A percentile compares a stretch with the other conserved stretches of the same genome.
Conservation (phyloP, 495 filamentous ascomycete species). For the Ramalina intermedia region DNA sequence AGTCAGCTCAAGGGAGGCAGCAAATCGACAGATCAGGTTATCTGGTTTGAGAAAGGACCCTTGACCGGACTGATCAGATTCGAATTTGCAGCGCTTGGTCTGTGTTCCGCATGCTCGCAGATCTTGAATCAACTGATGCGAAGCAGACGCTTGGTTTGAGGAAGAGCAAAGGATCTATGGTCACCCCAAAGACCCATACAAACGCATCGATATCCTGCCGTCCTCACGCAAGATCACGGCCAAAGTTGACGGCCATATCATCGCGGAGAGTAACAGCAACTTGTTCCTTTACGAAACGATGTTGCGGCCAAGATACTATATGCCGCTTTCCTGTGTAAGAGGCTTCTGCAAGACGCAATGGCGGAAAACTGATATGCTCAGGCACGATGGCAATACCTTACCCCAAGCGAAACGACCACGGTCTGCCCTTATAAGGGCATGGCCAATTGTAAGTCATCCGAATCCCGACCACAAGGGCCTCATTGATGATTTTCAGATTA, state of each 20-base stretch:
- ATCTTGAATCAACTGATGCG: background rate
- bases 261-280: constrained; percentile 26
- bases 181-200: constrained; percentile 48
- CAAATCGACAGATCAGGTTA: constrained; percentile 2
- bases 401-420: constrained; percentile 7
- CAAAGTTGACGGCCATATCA: constrained; percentile 27
- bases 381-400: constrained; percentile 9
- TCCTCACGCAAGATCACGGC: constrained; percentile 34
- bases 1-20: constrained; percentile 7
- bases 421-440: constrained; percentile 12
- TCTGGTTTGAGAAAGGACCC: constrained; percentile 11
- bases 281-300: constrained; percentile 15
- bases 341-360: background rate
- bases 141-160: constrained; percentile 40
- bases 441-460: constrained; percentile 8
- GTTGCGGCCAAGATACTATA: constrained; percentile 12
- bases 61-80: constrained; percentile 9
- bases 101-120: background rate
- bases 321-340: constrained; percentile 14
- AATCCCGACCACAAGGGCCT: no score
- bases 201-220: constrained; percentile 40
- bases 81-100: constrained; percentile 9
- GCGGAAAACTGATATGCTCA: background rate
- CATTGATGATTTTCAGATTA: constrained; percentile 13
- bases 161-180: constrained; percentile 41